phyloP scores from a whole-genome alignment of 768 basidiomycete genomes.

The Bullera alba region DNA sequence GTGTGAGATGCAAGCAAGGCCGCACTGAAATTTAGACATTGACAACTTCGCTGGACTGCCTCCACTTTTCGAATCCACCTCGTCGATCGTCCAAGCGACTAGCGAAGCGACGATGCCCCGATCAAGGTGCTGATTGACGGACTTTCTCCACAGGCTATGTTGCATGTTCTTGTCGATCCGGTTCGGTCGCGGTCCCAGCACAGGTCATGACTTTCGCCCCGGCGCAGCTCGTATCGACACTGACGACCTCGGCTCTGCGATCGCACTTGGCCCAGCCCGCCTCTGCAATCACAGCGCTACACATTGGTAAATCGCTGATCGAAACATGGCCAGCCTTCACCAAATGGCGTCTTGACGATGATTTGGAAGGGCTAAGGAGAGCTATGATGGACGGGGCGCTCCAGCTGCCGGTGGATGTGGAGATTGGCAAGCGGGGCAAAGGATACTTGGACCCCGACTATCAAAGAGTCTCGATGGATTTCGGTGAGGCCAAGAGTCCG shows the following conservation, averaged over 20 bases:
- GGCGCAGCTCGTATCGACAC: background rate
- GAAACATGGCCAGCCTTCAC: conserved; percentile 19
- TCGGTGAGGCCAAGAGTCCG: conserved; percentile 24
- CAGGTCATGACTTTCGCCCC: background rate
- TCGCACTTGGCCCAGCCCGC: conserved; percentile 10
- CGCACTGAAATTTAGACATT: too few species aligned
- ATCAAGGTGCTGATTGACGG: too few species aligned
- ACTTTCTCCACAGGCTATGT: too few species aligned
- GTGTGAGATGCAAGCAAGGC: too few species aligned
- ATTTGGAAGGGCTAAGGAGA: conserved; percentile 6
- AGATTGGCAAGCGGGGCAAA: conserved; percentile 29
- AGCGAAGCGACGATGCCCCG: too few species aligned
- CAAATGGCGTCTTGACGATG: conserved; percentile 16
- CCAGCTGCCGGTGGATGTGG: conserved; percentile 33
- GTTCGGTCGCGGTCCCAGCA: too few species aligned
- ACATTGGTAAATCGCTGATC: conserved; percentile 16
- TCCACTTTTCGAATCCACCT: too few species aligned
- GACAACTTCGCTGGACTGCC: too few species aligned
- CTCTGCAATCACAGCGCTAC: conserved; percentile 10
- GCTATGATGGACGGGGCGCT: conserved; percentile 16
- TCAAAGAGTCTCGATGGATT: conserved; percentile 32
- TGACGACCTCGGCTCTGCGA: conserved; percentile 8
- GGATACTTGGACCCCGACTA: conserved; percentile 39
- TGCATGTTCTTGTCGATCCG: too few species aligned
- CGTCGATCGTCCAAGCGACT: too few species aligned